phyloP scores from a whole-genome alignment of 441 rosid species.

The Capsella rubella region DNA sequence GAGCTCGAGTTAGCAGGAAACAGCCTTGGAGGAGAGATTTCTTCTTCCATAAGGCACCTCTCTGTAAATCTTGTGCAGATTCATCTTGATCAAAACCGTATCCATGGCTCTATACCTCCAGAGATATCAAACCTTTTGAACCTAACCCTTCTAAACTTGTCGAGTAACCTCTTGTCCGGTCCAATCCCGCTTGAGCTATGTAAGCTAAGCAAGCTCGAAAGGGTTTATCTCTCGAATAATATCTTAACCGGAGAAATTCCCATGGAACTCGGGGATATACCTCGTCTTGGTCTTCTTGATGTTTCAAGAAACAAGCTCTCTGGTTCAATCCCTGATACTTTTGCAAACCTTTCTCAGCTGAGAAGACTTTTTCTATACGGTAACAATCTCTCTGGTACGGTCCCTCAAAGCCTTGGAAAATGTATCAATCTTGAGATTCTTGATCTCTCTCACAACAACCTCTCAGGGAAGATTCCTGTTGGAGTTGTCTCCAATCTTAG shows the following conservation, averaged over 20 bases:
- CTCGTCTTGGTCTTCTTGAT: conserved; percentile 79
- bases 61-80: conserved; percentile 64
- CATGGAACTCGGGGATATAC: conserved; percentile 62
- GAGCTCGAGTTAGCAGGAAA: conserved; percentile 87
- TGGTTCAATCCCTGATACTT: conserved; percentile 77
- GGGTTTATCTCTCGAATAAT: conserved; percentile 75
- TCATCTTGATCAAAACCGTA: conserved; percentile 75
- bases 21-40: conserved; percentile 66
- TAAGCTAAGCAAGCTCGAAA: conserved; percentile 68
- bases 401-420: conserved; percentile 71
- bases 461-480: conserved; percentile 58
- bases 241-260: conserved; percentile 79
- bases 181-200: conserved; percentile 71
- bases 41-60: conserved; percentile 70
- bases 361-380: conserved; percentile 63
- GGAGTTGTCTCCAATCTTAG: conserved; percentile 57
- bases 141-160: conserved; percentile 76
- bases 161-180: conserved; percentile 79
- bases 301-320: conserved; percentile 79
- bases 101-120: conserved; percentile 77
- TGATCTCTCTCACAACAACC: conserved; percentile 70
- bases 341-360: conserved; percentile 75
- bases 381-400: conserved; percentile 72
- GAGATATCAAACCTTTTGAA: conserved; percentile 73
- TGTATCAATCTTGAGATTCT: conserved; percentile 81